Evolutionary conservation across 1,284 basidiomycete species (phyloP), one percentile per base, ranked within the genome.

Genomic region (Fomitopsis betulina): DNA sequence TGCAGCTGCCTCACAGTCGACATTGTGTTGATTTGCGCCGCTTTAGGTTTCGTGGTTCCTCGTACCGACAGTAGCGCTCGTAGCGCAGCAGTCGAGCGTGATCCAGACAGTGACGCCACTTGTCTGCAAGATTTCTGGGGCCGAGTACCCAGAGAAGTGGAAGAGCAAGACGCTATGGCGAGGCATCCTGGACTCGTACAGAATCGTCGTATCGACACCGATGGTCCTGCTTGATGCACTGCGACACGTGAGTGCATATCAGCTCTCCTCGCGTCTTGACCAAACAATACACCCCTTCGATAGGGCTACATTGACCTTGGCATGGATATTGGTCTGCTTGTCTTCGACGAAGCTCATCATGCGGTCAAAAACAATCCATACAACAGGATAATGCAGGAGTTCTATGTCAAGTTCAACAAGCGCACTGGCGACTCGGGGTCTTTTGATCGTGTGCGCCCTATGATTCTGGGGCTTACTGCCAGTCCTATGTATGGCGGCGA

Each of bases 261-360:
- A 13, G 17, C 5, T 7, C 27, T 2, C 21, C 5, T 7, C 10
- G 23, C 10, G 19, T 25, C 12, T 13, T 3, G 5, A 47, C 27
- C 12, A 3, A 6, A 12, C 8, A 3, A 15, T 37, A 23, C 2
- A 27, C 15, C 5, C 27, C 23, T 27, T 17, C 30, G 45, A 19
- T 13, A 67, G 66, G 87, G 84, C 0, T 91, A 89, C 65, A 72
- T 91, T 60, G 74, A 72, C 33, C 71, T 92, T 9, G 85, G 85
- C 0, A 69, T 67, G 47, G 82, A 92, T 64, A 81, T 93, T 40
- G 78, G 83, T 25, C 77, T 93, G 2, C 67, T 93, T 13, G 72
- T 93, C 8, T 89, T 93, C 60, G 91, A 93, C 62, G 91, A 93
- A 67, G 88, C 88, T 0, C 91, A 93, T 64, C 90, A 93, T 64